These are phyloP conservation scores for Scalesia atractyloides DNA, from an alignment of 129 eudicot species.

Conservation along the genomic window DNA sequence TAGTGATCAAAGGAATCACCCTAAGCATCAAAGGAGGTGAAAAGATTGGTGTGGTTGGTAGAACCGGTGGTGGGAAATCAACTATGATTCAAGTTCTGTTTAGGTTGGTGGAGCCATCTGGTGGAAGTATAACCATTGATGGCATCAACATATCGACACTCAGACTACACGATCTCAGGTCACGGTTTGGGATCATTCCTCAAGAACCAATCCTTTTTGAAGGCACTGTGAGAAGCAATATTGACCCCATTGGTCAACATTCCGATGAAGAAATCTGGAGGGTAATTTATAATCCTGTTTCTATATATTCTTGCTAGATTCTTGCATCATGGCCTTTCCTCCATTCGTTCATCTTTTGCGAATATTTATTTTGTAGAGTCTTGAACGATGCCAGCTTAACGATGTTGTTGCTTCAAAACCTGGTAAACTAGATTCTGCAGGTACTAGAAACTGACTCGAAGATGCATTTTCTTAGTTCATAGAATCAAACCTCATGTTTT, in stretches of 20 bases:
- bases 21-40: conserved; percentile 69
- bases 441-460: no score
- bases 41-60: conserved; percentile 86
- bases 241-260: conserved; percentile 74
- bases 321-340: background rate
- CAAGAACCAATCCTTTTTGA: conserved; percentile 90
- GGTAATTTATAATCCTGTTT: conserved; percentile 36
- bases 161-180: conserved; percentile 85
- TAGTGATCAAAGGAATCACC: conserved; percentile 69
- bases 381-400: no score
- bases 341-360: no score
- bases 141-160: conserved; percentile 61
- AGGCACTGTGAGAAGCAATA: conserved; percentile 88
- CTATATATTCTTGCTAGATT: background rate
- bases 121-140: conserved; percentile 68
- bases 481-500: no score
- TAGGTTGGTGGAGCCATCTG: conserved; percentile 80
- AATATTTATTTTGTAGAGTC: no score
- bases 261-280: conserved; percentile 90
- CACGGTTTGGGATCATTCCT: conserved; percentile 91
- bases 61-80: conserved; percentile 92
- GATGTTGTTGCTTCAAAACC: no score
- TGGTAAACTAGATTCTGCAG: no score
- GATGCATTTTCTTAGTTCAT: no score
- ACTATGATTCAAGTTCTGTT: conserved; percentile 81